Evolutionary conservation across 306 rosid species (phyloP).

Genomic region (Trifolium dubium): DNA sequence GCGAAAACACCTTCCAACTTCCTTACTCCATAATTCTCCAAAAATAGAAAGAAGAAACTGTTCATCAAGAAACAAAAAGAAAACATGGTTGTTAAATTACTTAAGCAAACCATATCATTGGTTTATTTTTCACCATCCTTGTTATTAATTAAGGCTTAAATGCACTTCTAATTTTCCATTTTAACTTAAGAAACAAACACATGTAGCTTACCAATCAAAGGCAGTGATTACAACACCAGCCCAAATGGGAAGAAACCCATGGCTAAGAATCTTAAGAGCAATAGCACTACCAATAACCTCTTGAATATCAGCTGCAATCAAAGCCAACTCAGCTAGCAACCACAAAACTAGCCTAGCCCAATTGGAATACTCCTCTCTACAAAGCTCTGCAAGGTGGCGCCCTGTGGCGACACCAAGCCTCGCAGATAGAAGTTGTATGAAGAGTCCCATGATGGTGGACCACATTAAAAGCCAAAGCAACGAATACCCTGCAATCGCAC

Average conservation of each 20-base stretch:
- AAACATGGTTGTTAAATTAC: background rate
- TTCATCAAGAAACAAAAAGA: constrained; percentile 31
- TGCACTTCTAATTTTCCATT: background rate
- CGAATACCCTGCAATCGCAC: constrained; percentile 73
- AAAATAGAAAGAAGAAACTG: constrained; percentile 56
- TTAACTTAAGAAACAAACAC: background rate
- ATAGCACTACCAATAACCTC: constrained; percentile 89
- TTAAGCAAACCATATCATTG: background rate
- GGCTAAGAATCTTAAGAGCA: constrained; percentile 73
- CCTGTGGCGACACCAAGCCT: constrained; percentile 75
- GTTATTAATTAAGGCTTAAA: background rate
- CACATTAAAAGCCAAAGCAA: constrained; percentile 74
- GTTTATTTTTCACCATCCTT: background rate
- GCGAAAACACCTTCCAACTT: constrained; percentile 61
- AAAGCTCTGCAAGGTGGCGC: constrained; percentile 74
- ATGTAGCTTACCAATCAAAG: constrained; percentile 55
- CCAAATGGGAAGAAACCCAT: constrained; percentile 75
- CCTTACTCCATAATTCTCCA: constrained; percentile 61
- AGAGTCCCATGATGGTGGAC: constrained; percentile 69
- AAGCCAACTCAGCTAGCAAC: constrained; percentile 69
- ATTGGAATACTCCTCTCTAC: constrained; percentile 70
- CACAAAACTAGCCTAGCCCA: constrained; percentile 66
- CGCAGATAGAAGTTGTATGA: constrained; percentile 71
- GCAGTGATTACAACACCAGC: constrained; percentile 79
- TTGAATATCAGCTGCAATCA: constrained; percentile 82